Evolutionary conservation across 495 filamentous ascomycete genomes (phyloP), one percentile per base, ranked within the genome.

Genomic region (Xylaria curta): DNA sequence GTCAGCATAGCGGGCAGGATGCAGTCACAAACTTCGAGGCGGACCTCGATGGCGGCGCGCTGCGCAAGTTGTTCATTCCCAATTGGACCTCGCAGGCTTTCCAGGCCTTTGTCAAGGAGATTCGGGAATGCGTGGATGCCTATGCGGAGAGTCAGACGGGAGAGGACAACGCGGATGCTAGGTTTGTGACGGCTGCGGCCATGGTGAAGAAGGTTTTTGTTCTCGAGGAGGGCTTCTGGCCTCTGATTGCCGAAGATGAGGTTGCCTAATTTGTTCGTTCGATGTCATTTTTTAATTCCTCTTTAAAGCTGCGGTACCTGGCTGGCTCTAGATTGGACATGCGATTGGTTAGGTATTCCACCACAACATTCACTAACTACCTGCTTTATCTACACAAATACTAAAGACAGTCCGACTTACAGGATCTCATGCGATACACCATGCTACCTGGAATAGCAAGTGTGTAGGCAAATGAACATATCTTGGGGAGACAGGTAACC

Each of bases 61-160:
- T 91, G 77, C 81, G 89, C 65, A 81, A 82, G 67, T 83, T 86
- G 79, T 90, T 91, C 72, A 91, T 91, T 72, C 87, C 87, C 0
- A 92, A 91, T 76, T 91, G 90, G 90, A 88, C 87, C 67, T 88
- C 85, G 70, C 67, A 54, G 13, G 85, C 89, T 76, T 92, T 92
- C 77, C 82, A 82, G 51, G 79, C 56, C 10, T 91, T 91, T 80
- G 90, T 91, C 40, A 83, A 86, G 82, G 80, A 84, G 76, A 78
- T 86, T 68, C 82, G 78, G 10, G 81, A 70, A 56, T 73, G 78
- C 74, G 69, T 82, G 40, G 81, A 85, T 72, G 83, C 80, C 6
- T 80, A 75, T 40, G 75, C 72, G 12, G 67, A 65, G 44, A 73
- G 33, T 4, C 69, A 66, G 54, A 49, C 21, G n/a, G 71, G 54